Percentiles rank a stretch among this genome's conserved stretches.
Evolutionary conservation across 176 grass and related monocot species (phyloP).

Genomic region (Dactylis glomerata): DNA sequence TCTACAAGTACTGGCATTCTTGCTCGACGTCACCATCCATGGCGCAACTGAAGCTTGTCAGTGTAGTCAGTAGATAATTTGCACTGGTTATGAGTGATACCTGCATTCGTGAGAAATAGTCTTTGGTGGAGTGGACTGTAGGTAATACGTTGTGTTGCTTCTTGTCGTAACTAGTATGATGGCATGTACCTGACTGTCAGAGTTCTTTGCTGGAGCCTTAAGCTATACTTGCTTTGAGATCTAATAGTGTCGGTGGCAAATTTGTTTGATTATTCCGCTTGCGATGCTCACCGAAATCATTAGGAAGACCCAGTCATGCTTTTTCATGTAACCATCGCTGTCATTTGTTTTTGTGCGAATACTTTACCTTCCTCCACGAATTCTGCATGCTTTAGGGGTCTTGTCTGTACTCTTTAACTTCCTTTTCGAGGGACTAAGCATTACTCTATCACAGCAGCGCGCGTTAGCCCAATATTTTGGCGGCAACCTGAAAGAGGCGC

Average conservation of each 20-base stretch:
- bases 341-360: background rate
- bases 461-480: background rate
- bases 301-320: background rate
- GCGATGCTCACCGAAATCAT: background rate
- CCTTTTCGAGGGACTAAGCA: conserved; percentile 1
- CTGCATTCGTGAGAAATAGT: conserved; percentile 1
- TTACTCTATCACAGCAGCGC: conserved; percentile 9
- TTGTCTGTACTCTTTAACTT: conserved; percentile 22
- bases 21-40: background rate
- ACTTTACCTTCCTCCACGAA: conserved; percentile 12
- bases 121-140: conserved; percentile 19
- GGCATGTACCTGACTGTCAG: conserved; percentile 24
- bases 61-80: background rate
- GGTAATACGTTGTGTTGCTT: conserved; percentile 36
- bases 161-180: conserved; percentile 31
- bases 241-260: conserved; percentile 31
- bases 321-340: conserved; percentile 11
- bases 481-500: background rate
- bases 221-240: conserved; percentile 32
- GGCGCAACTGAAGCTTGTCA: background rate
- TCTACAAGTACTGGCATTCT: conserved; percentile 22
- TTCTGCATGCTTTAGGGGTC: conserved; percentile 42
- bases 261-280: conserved; percentile 30
- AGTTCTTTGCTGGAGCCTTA: conserved; percentile 32
- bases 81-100: background rate